Evolutionary conservation across 805 yeast genomes (phyloP).

Genomic region (Barnettozyma populi): DNA sequence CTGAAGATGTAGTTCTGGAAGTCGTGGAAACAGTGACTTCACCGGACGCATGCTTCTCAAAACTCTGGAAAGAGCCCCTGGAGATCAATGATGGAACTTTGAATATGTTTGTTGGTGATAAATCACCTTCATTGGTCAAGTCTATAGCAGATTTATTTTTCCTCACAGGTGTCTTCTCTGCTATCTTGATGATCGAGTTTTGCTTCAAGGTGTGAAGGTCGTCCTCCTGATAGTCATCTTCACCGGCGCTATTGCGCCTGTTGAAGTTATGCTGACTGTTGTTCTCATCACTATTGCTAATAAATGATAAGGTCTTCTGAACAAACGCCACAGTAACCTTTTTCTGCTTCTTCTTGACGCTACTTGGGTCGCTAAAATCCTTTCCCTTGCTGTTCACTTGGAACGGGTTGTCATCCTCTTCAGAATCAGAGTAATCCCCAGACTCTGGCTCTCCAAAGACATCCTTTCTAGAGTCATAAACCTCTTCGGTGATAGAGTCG

Average conservation of each 20-base stretch:
- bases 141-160: constrained; percentile 14
- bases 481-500: constrained; percentile 51
- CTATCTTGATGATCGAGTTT: constrained; percentile 31
- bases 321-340: constrained; percentile 50
- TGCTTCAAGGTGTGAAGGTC: constrained; percentile 44
- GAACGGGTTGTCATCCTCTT: constrained; percentile 26
- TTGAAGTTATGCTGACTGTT: not conserved
- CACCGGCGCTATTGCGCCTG: constrained; percentile 24
- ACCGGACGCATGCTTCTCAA: constrained; percentile 26
- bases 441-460: constrained; percentile 25
- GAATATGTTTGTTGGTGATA: constrained; percentile 21
- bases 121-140: constrained; percentile 13
- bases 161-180: constrained; percentile 26
- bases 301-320: constrained; percentile 49
- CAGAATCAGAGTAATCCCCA: constrained; percentile 24
- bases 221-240: constrained; percentile 33
- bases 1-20: constrained; percentile 49
- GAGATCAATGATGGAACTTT: constrained; percentile 38
- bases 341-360: constrained; percentile 25
- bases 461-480: constrained; percentile 27
- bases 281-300: constrained; percentile 30
- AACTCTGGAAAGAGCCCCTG: constrained; percentile 36
- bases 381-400: constrained; percentile 23
- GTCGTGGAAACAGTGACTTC: constrained; percentile 48
- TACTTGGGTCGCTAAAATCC: constrained; percentile 18